Percentiles rank a stretch among this genome's conserved stretches.
Conservation (phyloP, 805 yeast species). For the Cyberlindnera euphorbiae region DNA sequence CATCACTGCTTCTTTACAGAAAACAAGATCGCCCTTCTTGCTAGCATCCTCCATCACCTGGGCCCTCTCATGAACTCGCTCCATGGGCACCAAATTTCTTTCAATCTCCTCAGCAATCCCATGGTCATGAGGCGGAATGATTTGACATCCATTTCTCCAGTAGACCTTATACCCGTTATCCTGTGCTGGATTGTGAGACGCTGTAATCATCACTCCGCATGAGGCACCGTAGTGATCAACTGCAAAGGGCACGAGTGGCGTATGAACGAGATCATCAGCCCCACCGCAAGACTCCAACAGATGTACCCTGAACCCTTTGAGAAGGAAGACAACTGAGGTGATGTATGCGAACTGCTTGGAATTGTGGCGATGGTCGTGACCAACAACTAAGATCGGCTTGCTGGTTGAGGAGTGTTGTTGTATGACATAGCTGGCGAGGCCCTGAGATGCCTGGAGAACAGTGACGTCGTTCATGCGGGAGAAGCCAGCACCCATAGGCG, state of each 20-base stretch:
- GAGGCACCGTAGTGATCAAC: slow-evolving; percentile 59
- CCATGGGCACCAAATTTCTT: slow-evolving; percentile 57
- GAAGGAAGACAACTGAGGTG: slow-evolving; percentile 68
- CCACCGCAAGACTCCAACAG: slow-evolving; percentile 39
- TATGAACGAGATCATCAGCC: slow-evolving; percentile 46
- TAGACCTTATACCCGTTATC: slow-evolving; percentile 96
- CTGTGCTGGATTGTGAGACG: slow-evolving; percentile 78
- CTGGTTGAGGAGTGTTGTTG: slow-evolving; percentile 12
- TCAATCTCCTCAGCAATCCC: slow-evolving; percentile 65
- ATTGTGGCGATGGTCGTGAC: slow-evolving; percentile 87
- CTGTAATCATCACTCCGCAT: slow-evolving; percentile 91
- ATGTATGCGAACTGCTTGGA: slow-evolving; percentile 76
- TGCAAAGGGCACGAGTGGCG: slow-evolving; percentile 90
- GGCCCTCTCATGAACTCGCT: slow-evolving; percentile 43
- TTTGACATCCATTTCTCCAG: slow-evolving; percentile 92
- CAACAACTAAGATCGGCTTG: slow-evolving; percentile 57
- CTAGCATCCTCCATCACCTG: slow-evolving; percentile 31
- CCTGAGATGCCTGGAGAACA: slow-evolving; percentile 86
- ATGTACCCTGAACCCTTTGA: slow-evolving; percentile 65
- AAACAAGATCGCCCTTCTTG: slow-evolving; percentile 27
- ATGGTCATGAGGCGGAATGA: slow-evolving; percentile 84
- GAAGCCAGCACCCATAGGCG: slow-evolving; percentile 88
- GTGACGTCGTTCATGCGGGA: slow-evolving; percentile 86
- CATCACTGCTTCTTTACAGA: slow-evolving; percentile 39
- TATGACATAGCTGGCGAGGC: slow-evolving; percentile 51